These are phyloP conservation scores for Drechslera avenae DNA, from an alignment of 2,329 filamentous ascomycete species.

Conservation along the genomic window DNA sequence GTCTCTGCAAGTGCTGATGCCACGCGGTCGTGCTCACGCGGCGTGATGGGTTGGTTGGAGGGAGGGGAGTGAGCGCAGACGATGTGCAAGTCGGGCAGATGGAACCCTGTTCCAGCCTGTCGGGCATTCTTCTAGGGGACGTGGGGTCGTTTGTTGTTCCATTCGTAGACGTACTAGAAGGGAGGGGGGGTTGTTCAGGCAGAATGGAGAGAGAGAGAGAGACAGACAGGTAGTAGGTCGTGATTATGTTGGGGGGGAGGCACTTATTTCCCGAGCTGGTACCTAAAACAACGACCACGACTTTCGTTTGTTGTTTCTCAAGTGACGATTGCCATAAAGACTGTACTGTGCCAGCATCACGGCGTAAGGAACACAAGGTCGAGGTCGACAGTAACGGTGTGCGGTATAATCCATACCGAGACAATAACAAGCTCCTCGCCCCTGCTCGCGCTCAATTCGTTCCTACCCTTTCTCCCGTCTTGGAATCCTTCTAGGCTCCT, in stretches of 20 bases:
- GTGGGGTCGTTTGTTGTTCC: background rate
- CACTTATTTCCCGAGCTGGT: background rate
- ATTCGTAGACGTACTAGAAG: no score
- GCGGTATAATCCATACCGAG: conserved; percentile 3
- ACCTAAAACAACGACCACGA: no score
- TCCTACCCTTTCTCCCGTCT: conserved; percentile 13
- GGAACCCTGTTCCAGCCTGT: background rate
- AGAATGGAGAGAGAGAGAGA: background rate
- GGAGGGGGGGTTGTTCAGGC: conserved; percentile 9
- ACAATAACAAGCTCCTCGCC: conserved; percentile 9
- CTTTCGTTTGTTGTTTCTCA: no score
- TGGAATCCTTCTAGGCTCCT: conserved; percentile 13
- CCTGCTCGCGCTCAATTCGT: conserved; percentile 4
- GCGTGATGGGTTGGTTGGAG: conserved; percentile 11
- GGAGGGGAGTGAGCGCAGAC: conserved; percentile 1
- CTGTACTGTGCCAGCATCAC: no score
- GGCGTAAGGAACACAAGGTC: no score
- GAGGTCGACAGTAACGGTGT: no score
- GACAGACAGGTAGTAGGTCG: background rate
- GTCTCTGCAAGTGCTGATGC: conserved; percentile 7
- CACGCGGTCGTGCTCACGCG: conserved; percentile 14
- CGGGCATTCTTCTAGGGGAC: no score
- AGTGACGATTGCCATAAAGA: no score
- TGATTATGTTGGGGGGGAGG: conserved; percentile 1
- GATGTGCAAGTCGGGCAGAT: conserved; percentile 10